Base-by-base conservation (phyloP, 2,329 filamentous ascomycete species). In the Pestalotiopsis sp. region DNA sequence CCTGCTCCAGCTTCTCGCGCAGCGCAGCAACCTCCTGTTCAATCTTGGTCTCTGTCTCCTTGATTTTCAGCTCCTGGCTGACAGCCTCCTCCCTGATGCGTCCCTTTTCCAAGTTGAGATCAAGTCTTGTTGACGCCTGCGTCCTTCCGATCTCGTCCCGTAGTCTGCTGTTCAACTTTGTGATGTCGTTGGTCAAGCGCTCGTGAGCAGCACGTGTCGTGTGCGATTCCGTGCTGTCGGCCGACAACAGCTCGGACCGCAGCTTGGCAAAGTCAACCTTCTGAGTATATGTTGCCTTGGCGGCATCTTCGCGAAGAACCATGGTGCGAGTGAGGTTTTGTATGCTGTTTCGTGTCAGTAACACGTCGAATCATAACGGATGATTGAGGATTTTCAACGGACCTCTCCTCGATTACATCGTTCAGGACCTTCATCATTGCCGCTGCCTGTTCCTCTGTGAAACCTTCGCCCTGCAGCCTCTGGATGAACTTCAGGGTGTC, bases 351-450 rank as follows among this genome's bases (percentile, higher is more conserved):
- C 11, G 39, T 65, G 65, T 66, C 63, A 41, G 63, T 57, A 70
- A 59, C 58, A 41, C 41, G 4, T 57, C 14, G 7, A 20, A 20
- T 39, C 13, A 23, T 63, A 25, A 23, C 14, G 7, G 23, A 13
- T 38, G 9, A 36, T 6, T 7, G 31, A 4, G 23, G 65, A 39
- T 27, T 25, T 23, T 17, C 6, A 14, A 49, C 77, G 27, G 74
- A 91, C 91, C 91, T 97, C 83, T 99, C 96, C 80, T 98, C 94
- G 73, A 99, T 98, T 11, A 98, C 95, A 80, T 98, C 95, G 81
- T 94, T 95, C 52, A 99, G 85, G 6, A 98, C 94, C 79, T 93
- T 94, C 96, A 99, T 98, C 92, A 98, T 96, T n/a, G 96, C 95
- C 31, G 94, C 94, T 2, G 95, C 91, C 82, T 99, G 96, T 74